Evolutionary conservation across 257 asterid genomes (phyloP).

Genomic region (Scutellaria barbata): DNA sequence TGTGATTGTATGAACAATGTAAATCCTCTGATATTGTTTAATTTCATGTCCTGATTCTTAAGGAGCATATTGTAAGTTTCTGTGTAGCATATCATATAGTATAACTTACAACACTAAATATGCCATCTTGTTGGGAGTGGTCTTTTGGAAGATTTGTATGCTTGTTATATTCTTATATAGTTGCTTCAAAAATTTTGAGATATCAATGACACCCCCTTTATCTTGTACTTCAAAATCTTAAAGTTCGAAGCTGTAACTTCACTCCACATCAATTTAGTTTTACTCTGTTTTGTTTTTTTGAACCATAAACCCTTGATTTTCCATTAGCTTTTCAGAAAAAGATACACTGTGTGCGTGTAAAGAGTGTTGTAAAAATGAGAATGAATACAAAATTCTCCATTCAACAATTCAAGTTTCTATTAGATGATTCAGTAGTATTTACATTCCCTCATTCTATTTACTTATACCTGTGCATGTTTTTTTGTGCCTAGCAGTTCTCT

Average conservation of each 20-base stretch:
- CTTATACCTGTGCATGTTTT: neutral
- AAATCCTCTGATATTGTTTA: neutral
- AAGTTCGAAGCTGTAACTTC: neutral
- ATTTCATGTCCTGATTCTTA: neutral
- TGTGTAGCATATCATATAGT: neutral
- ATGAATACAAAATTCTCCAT: neutral
- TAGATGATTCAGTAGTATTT: neutral
- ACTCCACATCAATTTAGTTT: conserved; percentile 1
- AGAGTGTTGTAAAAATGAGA: neutral
- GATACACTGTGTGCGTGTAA: neutral
- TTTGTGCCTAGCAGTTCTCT: neutral
- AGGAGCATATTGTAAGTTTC: neutral
- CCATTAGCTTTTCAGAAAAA: conserved; percentile 10
- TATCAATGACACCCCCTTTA: neutral
- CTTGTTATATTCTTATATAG: neutral
- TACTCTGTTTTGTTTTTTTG: neutral
- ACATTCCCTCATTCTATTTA: conserved; percentile 4
- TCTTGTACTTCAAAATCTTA: neutral
- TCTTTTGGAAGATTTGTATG: conserved; percentile 9
- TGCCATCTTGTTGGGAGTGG: conserved; percentile 13
- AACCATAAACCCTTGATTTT: neutral
- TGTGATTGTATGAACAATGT: neutral
- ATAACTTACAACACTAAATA: neutral
- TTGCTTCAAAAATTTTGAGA: neutral
- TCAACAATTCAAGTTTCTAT: conserved; percentile 1